These are phyloP conservation scores for Geotrichum histeridarum DNA, from an alignment of 1,139 yeast species.

Conservation along the genomic window DNA sequence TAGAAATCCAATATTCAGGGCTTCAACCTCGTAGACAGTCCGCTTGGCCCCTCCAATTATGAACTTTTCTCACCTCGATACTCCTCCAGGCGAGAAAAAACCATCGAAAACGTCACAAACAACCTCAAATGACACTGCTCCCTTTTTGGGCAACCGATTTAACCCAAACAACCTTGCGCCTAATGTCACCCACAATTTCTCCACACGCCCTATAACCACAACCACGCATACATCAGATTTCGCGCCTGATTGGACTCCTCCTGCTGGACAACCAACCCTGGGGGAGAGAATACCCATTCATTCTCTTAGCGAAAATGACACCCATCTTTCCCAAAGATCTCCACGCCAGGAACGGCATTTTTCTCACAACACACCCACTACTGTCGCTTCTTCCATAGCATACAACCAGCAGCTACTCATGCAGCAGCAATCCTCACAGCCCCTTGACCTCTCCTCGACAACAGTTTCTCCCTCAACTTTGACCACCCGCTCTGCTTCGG, in stretches of 20 bases:
- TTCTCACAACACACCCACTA: not conserved
- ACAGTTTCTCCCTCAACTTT: not conserved
- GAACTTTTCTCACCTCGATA: no score
- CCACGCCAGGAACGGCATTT: not conserved
- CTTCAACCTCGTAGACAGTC: no score
- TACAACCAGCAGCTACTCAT: not conserved
- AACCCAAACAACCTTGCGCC: not conserved
- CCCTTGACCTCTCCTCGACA: not conserved
- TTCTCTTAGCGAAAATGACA: not conserved
- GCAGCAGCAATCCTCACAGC: not conserved
- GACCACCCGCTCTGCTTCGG: not conserved
- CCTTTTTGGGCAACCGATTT: not conserved
- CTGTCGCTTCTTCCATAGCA: not conserved
- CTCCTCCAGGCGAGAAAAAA: no score
- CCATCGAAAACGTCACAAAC: no score
- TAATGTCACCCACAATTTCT: not conserved
- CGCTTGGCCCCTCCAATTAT: no score
- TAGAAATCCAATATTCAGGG: no score
- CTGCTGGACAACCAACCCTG: constrained; percentile 1
- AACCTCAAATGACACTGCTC: not conserved
- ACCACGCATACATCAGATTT: not conserved
- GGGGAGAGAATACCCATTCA: not conserved
- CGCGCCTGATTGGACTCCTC: not conserved
- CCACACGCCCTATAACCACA: not conserved
- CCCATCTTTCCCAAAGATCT: not conserved